Evolutionary conservation across 208 protist species (phyloP).

Genomic region (Leishmania major): DNA sequence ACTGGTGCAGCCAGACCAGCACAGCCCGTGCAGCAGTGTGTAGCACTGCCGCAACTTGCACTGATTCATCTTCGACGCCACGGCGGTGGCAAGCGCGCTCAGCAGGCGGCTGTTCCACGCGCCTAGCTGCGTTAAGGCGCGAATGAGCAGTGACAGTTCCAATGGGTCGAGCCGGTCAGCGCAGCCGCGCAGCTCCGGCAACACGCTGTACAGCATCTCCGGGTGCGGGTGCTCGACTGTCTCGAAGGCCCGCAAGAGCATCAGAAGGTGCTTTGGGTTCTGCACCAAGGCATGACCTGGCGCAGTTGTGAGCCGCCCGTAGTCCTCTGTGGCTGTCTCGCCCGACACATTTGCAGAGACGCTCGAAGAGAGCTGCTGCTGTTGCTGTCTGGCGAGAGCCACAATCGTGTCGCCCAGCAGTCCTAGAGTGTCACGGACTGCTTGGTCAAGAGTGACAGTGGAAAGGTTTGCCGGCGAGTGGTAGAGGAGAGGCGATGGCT

Average conservation of each 20-base stretch:
- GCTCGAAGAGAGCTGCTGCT: background rate
- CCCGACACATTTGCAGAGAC: background rate
- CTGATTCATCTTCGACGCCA: slow-evolving; percentile 33
- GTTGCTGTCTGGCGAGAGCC: slow-evolving; percentile 18
- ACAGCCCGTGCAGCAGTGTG: slow-evolving; percentile 60
- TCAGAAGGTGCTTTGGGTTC: slow-evolving; percentile 67
- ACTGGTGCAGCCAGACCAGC: slow-evolving; percentile 62
- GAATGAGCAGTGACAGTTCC: slow-evolving; percentile 77
- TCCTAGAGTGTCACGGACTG: slow-evolving; percentile 15
- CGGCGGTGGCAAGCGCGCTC: slow-evolving; percentile 36
- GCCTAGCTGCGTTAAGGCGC: slow-evolving; percentile 60
- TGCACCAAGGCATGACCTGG: slow-evolving; percentile 9
- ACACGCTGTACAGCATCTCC: slow-evolving; percentile 65
- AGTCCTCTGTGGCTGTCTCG: background rate
- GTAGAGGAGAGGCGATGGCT: background rate
- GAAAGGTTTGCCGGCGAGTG: background rate
- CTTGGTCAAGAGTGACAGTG: slow-evolving; percentile 4
- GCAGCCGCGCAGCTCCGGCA: slow-evolving; percentile 52
- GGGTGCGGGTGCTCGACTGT: slow-evolving; percentile 34
- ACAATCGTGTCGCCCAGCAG: slow-evolving; percentile 28
- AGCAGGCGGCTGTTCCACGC: slow-evolving; percentile 77
- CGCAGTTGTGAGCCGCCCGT: background rate
- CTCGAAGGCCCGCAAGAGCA: slow-evolving; percentile 84
- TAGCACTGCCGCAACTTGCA: slow-evolving; percentile 67
- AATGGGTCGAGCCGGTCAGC: slow-evolving; percentile 57